Percentiles rank a stretch among this genome's conserved stretches.
Evolutionary conservation across 495 filamentous ascomycete species (phyloP).

Genomic region (Lichina pygmaea): DNA sequence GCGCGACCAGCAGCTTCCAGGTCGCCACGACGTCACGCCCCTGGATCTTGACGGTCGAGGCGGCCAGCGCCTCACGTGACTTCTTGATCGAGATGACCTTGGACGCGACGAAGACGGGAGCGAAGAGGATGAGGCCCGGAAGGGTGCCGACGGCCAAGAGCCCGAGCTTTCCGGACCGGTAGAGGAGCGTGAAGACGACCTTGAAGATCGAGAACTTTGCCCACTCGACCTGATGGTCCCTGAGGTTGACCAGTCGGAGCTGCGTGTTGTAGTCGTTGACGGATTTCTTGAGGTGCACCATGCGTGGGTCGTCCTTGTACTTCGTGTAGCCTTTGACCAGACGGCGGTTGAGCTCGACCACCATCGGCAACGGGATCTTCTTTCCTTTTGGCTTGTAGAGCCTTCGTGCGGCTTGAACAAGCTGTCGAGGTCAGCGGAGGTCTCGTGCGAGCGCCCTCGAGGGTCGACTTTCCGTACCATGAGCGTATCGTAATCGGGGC

Average conservation of each 20-base stretch:
- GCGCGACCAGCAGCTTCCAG: constrained; percentile 86
- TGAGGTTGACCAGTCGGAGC: constrained; percentile 58
- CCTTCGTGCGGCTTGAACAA: constrained; percentile 79
- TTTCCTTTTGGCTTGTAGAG: constrained; percentile 86
- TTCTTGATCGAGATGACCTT: constrained; percentile 82
- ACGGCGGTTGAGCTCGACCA: constrained; percentile 87
- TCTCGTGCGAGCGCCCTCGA: not conserved
- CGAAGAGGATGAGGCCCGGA: constrained; percentile 68
- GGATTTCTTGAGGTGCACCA: constrained; percentile 48
- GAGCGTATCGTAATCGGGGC: constrained; percentile 87
- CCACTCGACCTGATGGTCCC: constrained; percentile 90
- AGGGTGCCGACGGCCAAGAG: constrained; percentile 58
- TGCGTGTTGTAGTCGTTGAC: constrained; percentile 75
- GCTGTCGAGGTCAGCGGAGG: constrained; percentile 18
- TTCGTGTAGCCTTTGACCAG: constrained; percentile 76
- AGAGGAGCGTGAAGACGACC: constrained; percentile 52
- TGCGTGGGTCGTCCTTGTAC: constrained; percentile 76
- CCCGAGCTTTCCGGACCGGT: constrained; percentile 48
- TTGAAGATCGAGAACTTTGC: constrained; percentile 52
- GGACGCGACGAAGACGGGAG: constrained; percentile 69
- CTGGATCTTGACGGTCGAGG: constrained; percentile 80
- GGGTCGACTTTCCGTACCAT: constrained; percentile 31
- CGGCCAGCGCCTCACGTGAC: constrained; percentile 69
- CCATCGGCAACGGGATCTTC: constrained; percentile 77
- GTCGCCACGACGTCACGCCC: constrained; percentile 91